phyloP scores from a whole-genome alignment of 2,329 filamentous ascomycete genomes.

The Colletotrichum cuscutae region DNA sequence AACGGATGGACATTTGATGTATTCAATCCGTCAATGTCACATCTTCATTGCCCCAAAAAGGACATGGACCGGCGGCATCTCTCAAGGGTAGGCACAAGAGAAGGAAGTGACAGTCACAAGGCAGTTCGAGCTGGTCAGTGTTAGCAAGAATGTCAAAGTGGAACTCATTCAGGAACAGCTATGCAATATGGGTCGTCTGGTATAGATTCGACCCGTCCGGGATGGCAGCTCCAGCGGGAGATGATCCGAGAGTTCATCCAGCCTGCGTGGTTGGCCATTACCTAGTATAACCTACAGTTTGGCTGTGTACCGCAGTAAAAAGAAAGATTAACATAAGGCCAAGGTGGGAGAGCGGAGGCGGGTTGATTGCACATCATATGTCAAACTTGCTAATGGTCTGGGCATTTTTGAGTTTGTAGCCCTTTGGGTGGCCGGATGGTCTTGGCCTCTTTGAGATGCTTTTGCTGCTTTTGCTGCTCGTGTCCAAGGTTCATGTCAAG shows the following conservation, averaged over 20 bases:
- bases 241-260: slow-evolving; percentile 5
- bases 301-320: background rate
- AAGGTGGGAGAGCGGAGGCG: slow-evolving; percentile 4
- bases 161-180: background rate
- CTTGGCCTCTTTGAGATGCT: slow-evolving; percentile 7
- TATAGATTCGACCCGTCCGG: slow-evolving; percentile 12
- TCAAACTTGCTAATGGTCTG: slow-evolving; percentile 30
- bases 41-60: slow-evolving; percentile 1
- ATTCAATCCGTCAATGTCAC: background rate
- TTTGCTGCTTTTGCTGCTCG: background rate
- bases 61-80: background rate
- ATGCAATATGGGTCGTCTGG: slow-evolving; percentile 11
- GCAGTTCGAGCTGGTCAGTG: background rate
- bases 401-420: slow-evolving; percentile 8
- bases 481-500: too few species aligned
- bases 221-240: slow-evolving; percentile 13
- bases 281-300: background rate
- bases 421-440: background rate
- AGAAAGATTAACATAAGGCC: background rate
- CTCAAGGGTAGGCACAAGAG: background rate
- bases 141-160: background rate
- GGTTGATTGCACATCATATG: slow-evolving; percentile 22
- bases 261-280: background rate
- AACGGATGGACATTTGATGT: background rate
- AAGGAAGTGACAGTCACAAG: background rate